Percentiles rank a stretch among this genome's conserved stretches.
These are phyloP conservation scores for Codiaeum variegatum DNA, from an alignment of 441 rosid species.

Conservation along the genomic window DNA sequence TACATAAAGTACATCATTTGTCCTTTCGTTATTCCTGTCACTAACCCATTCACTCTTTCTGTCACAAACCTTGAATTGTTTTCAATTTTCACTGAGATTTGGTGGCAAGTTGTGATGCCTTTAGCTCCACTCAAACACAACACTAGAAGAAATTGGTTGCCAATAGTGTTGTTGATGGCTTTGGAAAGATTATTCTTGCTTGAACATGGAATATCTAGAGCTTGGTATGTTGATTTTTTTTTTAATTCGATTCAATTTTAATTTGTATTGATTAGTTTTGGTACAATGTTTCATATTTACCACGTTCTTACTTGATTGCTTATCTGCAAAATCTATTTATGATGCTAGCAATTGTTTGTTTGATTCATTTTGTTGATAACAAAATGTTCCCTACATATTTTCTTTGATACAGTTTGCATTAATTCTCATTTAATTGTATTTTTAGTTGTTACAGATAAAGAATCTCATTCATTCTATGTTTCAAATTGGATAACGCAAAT, in stretches of 20 bases:
- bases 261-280: not conserved
- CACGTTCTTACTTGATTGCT: not conserved
- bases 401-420: not conserved
- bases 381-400: not conserved
- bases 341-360: not conserved
- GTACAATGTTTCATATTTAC: not conserved
- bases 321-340: conserved; percentile 10
- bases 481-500: conserved; percentile 13
- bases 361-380: not conserved
- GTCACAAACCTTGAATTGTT: not conserved
- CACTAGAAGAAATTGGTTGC: too few species aligned
- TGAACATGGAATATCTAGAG: too few species aligned
- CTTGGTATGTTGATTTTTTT: too few species aligned
- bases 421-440: not conserved
- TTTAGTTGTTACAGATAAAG: not conserved
- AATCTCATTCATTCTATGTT: not conserved
- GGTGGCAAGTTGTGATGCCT: too few species aligned
- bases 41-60: not conserved
- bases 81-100: conserved; percentile 14
- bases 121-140: too few species aligned
- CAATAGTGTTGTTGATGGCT: too few species aligned
- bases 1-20: not conserved
- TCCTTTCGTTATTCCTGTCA: not conserved
- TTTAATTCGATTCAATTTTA: not conserved
- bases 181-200: too few species aligned